These are phyloP conservation scores for Fusarium circinatum DNA, from an alignment of 2,329 filamentous ascomycete genomes.

Conservation along the genomic window DNA sequence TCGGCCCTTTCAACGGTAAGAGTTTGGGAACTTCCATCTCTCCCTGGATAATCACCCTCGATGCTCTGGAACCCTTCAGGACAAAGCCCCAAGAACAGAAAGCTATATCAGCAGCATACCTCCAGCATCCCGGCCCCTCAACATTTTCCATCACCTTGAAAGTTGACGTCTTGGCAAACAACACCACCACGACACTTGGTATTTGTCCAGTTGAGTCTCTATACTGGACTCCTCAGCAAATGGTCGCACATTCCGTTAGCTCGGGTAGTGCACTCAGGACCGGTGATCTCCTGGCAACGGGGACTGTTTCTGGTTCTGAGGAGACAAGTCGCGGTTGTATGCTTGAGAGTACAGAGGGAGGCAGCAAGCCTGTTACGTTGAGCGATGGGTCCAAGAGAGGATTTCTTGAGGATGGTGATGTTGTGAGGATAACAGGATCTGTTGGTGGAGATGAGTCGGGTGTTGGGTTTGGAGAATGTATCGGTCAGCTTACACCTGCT, in stretches of 20 bases:
- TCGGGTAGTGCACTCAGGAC: slow-evolving; percentile 19
- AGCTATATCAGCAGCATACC: slow-evolving; percentile 34
- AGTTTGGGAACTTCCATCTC: slow-evolving; percentile 68
- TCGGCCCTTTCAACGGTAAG: slow-evolving; percentile 71
- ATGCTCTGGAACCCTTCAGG: slow-evolving; percentile 69
- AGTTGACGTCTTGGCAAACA: slow-evolving; percentile 43
- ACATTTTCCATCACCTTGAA: slow-evolving; percentile 49
- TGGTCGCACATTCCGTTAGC: slow-evolving; percentile 28
- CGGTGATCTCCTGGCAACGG: slow-evolving; percentile 55
- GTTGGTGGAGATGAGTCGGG: slow-evolving; percentile 53
- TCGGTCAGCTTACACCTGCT: slow-evolving; percentile 35
- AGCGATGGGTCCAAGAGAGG: slow-evolving; percentile 46
- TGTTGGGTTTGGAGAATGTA: slow-evolving; percentile 54
- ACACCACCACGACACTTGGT: not conserved
- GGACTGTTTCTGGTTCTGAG: slow-evolving; percentile 52
- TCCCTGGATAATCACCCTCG: slow-evolving; percentile 70
- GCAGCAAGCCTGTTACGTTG: slow-evolving; percentile 45
- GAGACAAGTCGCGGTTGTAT: slow-evolving; percentile 52
- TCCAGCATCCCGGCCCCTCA: slow-evolving; percentile 49
- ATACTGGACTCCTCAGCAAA: slow-evolving; percentile 20
- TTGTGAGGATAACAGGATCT: slow-evolving; percentile 51
- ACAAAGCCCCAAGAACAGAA: not conserved
- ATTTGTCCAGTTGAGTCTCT: slow-evolving; percentile 7
- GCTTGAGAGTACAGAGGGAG: slow-evolving; percentile 53
- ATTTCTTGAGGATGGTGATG: slow-evolving; percentile 55